Conservation (phyloP, 1,284 basidiomycete genomes). For the Fomitopsis palustris region DNA sequence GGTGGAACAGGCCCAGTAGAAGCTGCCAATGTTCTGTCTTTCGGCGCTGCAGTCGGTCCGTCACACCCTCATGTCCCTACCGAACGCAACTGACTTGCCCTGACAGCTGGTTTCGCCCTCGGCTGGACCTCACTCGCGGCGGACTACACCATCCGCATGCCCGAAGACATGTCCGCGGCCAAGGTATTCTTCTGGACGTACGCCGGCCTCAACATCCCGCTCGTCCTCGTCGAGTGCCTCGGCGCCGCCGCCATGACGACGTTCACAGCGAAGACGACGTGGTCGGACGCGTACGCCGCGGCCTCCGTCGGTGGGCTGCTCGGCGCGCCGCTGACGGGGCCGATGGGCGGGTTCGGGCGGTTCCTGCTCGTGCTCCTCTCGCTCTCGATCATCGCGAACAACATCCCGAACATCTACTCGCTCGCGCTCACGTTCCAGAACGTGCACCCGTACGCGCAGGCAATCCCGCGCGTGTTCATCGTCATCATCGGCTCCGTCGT, state of each 20-base stretch:
- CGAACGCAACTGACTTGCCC: background rate
- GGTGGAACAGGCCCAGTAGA: slow-evolving; percentile 17
- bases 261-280: slow-evolving; percentile 21
- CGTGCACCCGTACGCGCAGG: slow-evolving; percentile 29
- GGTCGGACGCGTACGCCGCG: slow-evolving; percentile 21
- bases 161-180: slow-evolving; percentile 24
- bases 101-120: slow-evolving; percentile 24
- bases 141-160: slow-evolving; percentile 33
- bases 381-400: slow-evolving; percentile 31
- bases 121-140: slow-evolving; percentile 25
- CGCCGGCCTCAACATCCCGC: slow-evolving; percentile 28
- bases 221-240: slow-evolving; percentile 11
- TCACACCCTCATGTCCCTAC: background rate
- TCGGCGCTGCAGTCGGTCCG: slow-evolving; percentile 20
- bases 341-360: slow-evolving; percentile 25
- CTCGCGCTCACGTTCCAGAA: slow-evolving; percentile 33
- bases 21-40: slow-evolving; percentile 25
- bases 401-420: slow-evolving; percentile 33
- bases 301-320: slow-evolving; percentile 27
- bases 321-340: slow-evolving; percentile 22
- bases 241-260: slow-evolving; percentile 23
- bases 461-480: slow-evolving; percentile 34
- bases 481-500: slow-evolving; percentile 29
- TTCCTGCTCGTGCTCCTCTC: slow-evolving; percentile 29
- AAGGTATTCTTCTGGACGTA: slow-evolving; percentile 33